phyloP scores from a whole-genome alignment of 2,329 filamentous ascomycete species.

The Aspergillus hortae region DNA sequence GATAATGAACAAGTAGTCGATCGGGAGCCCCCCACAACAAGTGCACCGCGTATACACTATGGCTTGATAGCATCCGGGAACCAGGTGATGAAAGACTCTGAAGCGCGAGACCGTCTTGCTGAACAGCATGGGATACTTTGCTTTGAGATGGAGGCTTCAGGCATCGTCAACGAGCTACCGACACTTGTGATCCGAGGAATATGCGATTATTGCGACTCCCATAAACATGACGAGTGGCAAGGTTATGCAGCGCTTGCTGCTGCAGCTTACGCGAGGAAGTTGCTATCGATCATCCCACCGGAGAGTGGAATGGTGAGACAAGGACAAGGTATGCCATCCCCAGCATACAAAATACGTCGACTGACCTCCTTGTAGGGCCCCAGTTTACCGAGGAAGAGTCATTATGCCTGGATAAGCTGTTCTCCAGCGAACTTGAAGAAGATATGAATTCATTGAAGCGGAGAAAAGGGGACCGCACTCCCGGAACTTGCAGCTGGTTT shows the following conservation, averaged over 20 bases:
- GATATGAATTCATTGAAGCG: neutral
- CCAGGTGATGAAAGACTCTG: neutral
- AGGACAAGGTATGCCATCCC: neutral
- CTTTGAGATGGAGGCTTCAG: neutral
- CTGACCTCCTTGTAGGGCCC: neutral
- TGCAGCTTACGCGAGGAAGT: neutral
- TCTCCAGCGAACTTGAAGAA: neutral
- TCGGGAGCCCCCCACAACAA: neutral
- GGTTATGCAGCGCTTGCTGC: neutral
- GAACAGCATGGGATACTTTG: neutral
- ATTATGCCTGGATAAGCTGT: neutral
- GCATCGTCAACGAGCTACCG: neutral
- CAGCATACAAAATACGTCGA: neutral
- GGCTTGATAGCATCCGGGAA: neutral
- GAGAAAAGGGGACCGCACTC: neutral
- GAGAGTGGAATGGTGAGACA: neutral
- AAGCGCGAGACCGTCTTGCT: neutral
- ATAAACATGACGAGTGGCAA: neutral
- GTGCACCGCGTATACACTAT: neutral
- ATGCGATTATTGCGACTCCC: neutral
- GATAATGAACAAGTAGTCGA: neutral
- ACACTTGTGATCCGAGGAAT: neutral
- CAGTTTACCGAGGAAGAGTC: neutral
- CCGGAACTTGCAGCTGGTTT: slow-evolving; percentile 12
- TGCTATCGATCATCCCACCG: neutral